Conservation (phyloP, 495 filamentous ascomycete species). For the Talaromyces liani region DNA sequence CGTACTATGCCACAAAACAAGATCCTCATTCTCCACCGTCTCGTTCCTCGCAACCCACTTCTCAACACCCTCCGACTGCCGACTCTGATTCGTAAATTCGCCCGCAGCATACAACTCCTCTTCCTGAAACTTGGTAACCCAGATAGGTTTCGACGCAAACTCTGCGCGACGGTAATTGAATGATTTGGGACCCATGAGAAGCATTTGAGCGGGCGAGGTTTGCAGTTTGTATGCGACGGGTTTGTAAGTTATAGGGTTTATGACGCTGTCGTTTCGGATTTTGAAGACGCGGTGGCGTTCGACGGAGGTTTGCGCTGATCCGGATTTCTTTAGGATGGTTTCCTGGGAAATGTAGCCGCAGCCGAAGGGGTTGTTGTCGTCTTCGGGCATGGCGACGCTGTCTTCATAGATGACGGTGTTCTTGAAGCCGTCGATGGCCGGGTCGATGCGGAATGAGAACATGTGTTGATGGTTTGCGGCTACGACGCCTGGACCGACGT, state of each 20-base stretch:
- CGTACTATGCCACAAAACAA: slow-evolving; percentile 36
- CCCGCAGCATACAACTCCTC: slow-evolving; percentile 74
- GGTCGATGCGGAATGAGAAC: slow-evolving; percentile 81
- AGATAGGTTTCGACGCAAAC: slow-evolving; percentile 70
- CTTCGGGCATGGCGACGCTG: slow-evolving; percentile 58
- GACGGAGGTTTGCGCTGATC: slow-evolving; percentile 56
- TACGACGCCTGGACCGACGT: slow-evolving; percentile 78
- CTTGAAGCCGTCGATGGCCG: slow-evolving; percentile 62
- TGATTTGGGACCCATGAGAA: slow-evolving; percentile 61
- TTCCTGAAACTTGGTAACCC: slow-evolving; percentile 70
- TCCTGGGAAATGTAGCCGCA: slow-evolving; percentile 59
- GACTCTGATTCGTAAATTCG: slow-evolving; percentile 77
- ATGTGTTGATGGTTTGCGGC: slow-evolving; percentile 81
- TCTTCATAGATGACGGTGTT: slow-evolving; percentile 67
- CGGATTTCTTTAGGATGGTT: slow-evolving; percentile 47
- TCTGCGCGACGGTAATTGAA: slow-evolving; percentile 71
- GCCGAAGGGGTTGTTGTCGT: slow-evolving; percentile 65
- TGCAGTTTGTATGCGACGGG: slow-evolving; percentile 74
- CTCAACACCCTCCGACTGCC: slow-evolving; percentile 39
- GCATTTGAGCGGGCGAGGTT: slow-evolving; percentile 64
- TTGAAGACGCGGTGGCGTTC: slow-evolving; percentile 65
- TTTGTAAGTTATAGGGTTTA: slow-evolving; percentile 63
- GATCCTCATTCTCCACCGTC: slow-evolving; percentile 33
- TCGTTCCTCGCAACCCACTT: slow-evolving; percentile 58
- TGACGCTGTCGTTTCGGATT: slow-evolving; percentile 64